phyloP scores from a whole-genome alignment of 2,329 filamentous ascomycete species.

The Chrysoporthe austroafricana region DNA sequence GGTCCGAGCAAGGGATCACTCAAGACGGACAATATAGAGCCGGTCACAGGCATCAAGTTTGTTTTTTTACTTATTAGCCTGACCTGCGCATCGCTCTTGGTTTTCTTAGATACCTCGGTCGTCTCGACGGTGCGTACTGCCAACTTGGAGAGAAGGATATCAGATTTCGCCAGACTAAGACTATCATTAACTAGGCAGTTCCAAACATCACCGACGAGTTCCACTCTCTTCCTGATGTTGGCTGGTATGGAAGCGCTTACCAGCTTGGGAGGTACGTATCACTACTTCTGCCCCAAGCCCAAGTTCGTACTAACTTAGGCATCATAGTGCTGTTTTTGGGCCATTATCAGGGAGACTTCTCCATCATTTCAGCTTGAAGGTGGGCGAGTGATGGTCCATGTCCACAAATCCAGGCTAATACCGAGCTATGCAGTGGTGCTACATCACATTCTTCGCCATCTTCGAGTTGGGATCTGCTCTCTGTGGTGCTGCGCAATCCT shows the following conservation, averaged over 20 bases:
- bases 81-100: conserved; percentile 9
- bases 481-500: conserved; percentile 19
- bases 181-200: conserved; percentile 44
- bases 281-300: background rate
- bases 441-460: conserved; percentile 15
- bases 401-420: background rate
- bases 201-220: conserved; percentile 45
- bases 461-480: conserved; percentile 21
- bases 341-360: background rate
- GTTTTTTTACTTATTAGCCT: conserved; percentile 7
- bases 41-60: conserved; percentile 13
- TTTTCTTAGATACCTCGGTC: conserved; percentile 16
- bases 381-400: background rate
- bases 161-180: conserved; percentile 29
- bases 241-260: conserved; percentile 49
- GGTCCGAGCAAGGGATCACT: background rate
- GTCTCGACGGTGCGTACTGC: conserved; percentile 7
- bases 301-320: background rate
- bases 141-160: background rate
- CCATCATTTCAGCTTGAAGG: conserved; percentile 21
- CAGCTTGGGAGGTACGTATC: conserved; percentile 34
- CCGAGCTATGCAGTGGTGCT: background rate
- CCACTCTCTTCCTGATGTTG: conserved; percentile 47
- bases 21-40: conserved; percentile 8
- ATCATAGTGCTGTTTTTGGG: background rate